Conservation (phyloP, 140 eudicot species). For the Bidens hawaiensis region DNA sequence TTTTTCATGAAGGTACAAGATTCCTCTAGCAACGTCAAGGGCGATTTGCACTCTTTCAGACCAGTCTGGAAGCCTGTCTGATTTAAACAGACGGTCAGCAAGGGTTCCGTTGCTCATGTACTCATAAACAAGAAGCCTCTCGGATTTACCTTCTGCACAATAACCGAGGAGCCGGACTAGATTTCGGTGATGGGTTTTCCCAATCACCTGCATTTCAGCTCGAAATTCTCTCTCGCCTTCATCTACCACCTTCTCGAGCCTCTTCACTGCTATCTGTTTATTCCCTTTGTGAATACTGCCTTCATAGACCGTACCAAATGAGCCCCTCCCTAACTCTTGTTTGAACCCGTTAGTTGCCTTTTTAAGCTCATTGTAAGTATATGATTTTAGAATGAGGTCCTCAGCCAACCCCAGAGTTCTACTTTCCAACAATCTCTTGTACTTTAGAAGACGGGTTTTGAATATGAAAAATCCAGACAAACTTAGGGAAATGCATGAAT, state of each 20-base stretch:
- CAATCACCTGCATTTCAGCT: conserved; percentile 37
- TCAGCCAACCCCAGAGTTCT: conserved; percentile 23
- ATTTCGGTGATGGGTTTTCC: conserved; percentile 43
- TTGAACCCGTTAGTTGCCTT: conserved; percentile 35
- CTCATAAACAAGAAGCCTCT: conserved; percentile 44
- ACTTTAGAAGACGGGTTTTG: conserved; percentile 27
- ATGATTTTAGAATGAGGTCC: conserved; percentile 30
- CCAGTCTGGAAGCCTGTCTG: conserved; percentile 33
- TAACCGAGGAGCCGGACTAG: conserved; percentile 42
- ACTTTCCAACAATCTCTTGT: conserved; percentile 19
- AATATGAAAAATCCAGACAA: conserved; percentile 23
- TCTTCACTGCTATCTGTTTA: conserved; percentile 37
- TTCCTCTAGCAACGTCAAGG: conserved; percentile 39
- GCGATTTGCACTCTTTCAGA: conserved; percentile 30
- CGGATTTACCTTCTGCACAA: conserved; percentile 36
- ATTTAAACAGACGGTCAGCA: conserved; percentile 33
- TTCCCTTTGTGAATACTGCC: conserved; percentile 12
- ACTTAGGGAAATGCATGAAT: conserved; percentile 28
- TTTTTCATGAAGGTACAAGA: conserved; percentile 48
- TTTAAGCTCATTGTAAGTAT: conserved; percentile 23
- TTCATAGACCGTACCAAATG: conserved; percentile 41
- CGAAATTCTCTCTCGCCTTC: conserved; percentile 39
- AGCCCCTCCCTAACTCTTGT: conserved; percentile 42
- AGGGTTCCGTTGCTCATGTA: conserved; percentile 51
- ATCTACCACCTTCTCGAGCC: conserved; percentile 33